Evolutionary conservation across 2,329 filamentous ascomycete species (phyloP), one percentile per base, ranked within the genome.

Genomic region (Fusarium illudens): DNA sequence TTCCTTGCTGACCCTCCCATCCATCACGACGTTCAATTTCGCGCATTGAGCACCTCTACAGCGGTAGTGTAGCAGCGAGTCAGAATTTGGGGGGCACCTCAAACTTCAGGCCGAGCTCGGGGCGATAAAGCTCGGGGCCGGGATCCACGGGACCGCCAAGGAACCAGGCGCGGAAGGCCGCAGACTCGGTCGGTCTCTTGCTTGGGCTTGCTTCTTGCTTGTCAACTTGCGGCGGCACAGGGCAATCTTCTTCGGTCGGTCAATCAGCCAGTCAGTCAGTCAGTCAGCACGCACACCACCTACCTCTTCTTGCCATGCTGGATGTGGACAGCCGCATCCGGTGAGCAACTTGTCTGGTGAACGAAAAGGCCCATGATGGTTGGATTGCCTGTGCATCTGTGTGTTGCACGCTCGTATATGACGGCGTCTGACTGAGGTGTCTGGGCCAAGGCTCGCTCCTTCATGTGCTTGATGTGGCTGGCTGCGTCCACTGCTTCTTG

Each of bases 61-160:
- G n/a, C 19, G 39, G 42, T 70, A 54, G 66, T 67, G 67, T 67
- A 36, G 56, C 46, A 61, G 50, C 67, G 67, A 70, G 67, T 70
- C 67, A 70, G 67, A 58, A 58, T 61, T 54, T 60, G 57, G 66
- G 66, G 58, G 63, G 42, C 63, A 70, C 67, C 67, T 70, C 67
- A 70, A 62, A 52, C 67, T 70, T 70, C 67, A 70, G 67, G 67
- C 62, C 67, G 67, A 70, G 67, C 59, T 70, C 67, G 67, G 67
- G 67, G 67, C 67, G 65, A 58, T 50, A 46, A 67, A 67, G 67
- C 67, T 69, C 63, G 63, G 67, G 67, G 63, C 63, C 56, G 60
- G 63, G 56, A 67, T 69, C 58, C 58, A 68, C 65, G 65, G 59
- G 42, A 62, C 37, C 44, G 44, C 60, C 54, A 42, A 54, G 39